These are phyloP conservation scores for Venturia effusa DNA, from an alignment of 2,329 filamentous ascomycete species.

Conservation along the genomic window DNA sequence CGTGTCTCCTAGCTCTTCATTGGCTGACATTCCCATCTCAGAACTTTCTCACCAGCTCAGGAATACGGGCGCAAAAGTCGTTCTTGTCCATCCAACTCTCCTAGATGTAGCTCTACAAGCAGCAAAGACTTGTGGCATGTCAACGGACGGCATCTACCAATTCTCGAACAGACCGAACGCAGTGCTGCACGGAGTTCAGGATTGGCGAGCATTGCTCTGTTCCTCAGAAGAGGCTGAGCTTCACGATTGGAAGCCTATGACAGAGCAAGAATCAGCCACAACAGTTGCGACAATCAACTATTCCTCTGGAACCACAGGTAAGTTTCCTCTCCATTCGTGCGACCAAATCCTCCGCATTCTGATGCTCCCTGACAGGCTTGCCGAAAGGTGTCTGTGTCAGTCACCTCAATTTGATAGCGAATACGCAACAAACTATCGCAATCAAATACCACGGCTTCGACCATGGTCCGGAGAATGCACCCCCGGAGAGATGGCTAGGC, in stretches of 20 bases:
- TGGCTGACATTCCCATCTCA: conserved; percentile 11
- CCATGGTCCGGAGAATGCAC: conserved; percentile 28
- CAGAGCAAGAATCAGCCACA: conserved; percentile 18
- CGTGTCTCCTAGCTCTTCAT: neutral
- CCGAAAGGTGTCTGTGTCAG: conserved; percentile 42
- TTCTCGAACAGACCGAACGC: conserved; percentile 22
- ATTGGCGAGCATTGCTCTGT: conserved; percentile 23
- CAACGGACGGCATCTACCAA: conserved; percentile 21
- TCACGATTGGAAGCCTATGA: conserved; percentile 20
- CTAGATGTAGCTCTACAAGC: conserved; percentile 20
- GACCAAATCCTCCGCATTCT: neutral
- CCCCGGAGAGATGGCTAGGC: conserved; percentile 39
- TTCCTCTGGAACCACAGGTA: conserved; percentile 40
- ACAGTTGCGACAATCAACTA: conserved; percentile 39
- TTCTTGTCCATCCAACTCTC: conserved; percentile 23
- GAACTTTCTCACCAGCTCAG: conserved; percentile 25
- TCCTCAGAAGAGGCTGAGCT: conserved; percentile 19
- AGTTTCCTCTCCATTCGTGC: neutral
- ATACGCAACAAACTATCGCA: conserved; percentile 39
- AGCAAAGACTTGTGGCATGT: conserved; percentile 20
- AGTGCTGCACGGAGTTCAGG: conserved; percentile 18
- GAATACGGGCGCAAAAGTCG: conserved; percentile 23
- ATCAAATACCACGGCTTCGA: conserved; percentile 32
- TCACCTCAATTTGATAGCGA: conserved; percentile 40
- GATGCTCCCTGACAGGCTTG: conserved; percentile 19